Evolutionary conservation across 306 rosid species (phyloP).

Genomic region (Alnus rubra): DNA sequence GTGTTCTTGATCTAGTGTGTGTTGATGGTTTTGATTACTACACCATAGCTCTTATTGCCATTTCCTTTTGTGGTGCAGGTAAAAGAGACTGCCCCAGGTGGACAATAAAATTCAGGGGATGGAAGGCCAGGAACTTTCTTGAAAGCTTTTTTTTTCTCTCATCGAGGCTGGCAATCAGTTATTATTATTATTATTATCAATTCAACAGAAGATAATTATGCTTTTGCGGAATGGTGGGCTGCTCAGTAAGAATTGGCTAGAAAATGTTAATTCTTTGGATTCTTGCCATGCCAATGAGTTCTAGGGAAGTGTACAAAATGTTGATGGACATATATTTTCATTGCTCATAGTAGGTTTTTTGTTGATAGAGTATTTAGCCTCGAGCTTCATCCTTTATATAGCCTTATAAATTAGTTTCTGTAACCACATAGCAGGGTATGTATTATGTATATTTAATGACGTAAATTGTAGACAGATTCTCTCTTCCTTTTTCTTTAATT

Average conservation of each 20-base stretch:
- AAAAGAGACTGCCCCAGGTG: neutral
- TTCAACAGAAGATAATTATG: neutral
- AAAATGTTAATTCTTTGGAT: slow-evolving; percentile 30
- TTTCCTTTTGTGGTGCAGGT: neutral
- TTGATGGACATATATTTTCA: slow-evolving; percentile 21
- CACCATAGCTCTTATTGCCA: neutral
- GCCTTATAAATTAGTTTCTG: slow-evolving; percentile 12
- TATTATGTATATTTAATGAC: slow-evolving; percentile 34
- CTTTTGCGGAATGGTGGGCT: slow-evolving; percentile 19
- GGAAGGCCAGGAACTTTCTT: neutral
- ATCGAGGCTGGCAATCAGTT: slow-evolving; percentile 6
- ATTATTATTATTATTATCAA: neutral
- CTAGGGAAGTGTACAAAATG: slow-evolving; percentile 36
- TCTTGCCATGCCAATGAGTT: slow-evolving; percentile 29
- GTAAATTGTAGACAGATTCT: slow-evolving; percentile 1
- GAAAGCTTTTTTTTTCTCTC: neutral
- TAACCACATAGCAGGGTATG: slow-evolving; percentile 30
- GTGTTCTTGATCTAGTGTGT: neutral
- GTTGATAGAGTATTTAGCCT: neutral
- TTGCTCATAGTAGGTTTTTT: slow-evolving; percentile 37
- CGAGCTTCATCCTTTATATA: slow-evolving; percentile 7
- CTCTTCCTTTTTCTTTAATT: neutral
- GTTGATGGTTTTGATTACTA: neutral
- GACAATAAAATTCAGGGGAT: neutral
- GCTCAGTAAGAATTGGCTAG: slow-evolving; percentile 43